These are phyloP conservation scores for Codiaeum variegatum DNA, from an alignment of 441 rosid species.

Conservation along the genomic window DNA sequence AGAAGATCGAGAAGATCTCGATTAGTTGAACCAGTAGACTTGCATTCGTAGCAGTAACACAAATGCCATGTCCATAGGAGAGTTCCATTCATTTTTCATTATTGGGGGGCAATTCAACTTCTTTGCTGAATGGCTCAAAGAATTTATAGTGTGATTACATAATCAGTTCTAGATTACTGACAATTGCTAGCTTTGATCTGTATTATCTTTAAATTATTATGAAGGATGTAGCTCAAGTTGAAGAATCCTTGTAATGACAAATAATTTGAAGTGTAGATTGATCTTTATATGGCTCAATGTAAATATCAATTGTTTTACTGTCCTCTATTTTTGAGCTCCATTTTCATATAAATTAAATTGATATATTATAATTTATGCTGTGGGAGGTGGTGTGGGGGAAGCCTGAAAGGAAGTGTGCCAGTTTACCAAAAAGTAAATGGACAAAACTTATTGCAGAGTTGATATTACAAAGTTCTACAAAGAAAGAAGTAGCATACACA, in stretches of 20 bases:
- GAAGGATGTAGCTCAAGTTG: constrained; percentile 1
- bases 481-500: background rate
- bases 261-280: constrained; percentile 18
- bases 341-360: too few relatives aligned
- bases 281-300: constrained; percentile 4
- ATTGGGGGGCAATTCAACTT: constrained; percentile 23
- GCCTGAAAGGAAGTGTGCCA: too few relatives aligned
- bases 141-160: background rate
- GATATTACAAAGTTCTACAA: background rate
- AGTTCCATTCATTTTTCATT: background rate
- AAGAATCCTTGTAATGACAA: constrained; percentile 13
- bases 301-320: background rate
- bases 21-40: constrained; percentile 37
- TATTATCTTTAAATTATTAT: constrained; percentile 15
- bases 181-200: constrained; percentile 15
- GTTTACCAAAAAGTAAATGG: background rate
- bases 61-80: background rate
- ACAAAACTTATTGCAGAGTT: background rate
- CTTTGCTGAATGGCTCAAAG: constrained; percentile 20
- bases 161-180: constrained; percentile 8
- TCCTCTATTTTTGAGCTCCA: too few relatives aligned
- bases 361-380: too few relatives aligned
- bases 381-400: too few relatives aligned
- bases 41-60: constrained; percentile 33
- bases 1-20: constrained; percentile 63